These are phyloP conservation scores for Cercospora sojina DNA, from an alignment of 2,329 filamentous ascomycete genomes.

Conservation along the genomic window DNA sequence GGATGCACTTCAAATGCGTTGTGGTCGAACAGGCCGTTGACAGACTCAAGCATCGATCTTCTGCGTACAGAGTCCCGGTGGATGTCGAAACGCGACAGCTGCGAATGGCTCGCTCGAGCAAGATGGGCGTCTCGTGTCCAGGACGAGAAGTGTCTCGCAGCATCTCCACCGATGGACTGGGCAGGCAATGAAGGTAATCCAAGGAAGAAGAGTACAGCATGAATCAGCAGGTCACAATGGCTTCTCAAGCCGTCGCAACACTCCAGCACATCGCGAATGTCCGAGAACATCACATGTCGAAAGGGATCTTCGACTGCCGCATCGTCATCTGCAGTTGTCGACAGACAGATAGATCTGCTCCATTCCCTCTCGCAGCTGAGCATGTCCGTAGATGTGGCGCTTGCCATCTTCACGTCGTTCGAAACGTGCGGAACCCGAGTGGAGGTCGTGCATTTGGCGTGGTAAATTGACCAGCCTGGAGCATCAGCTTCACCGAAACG, in stretches of 20 bases:
- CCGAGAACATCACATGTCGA: slow-evolving; percentile 74
- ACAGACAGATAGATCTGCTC: slow-evolving; percentile 20
- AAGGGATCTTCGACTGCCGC: slow-evolving; percentile 67
- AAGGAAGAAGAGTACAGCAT: slow-evolving; percentile 59
- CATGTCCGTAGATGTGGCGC: slow-evolving; percentile 55
- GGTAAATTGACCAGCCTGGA: slow-evolving; percentile 65
- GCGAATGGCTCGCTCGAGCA: background rate
- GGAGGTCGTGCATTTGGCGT: background rate
- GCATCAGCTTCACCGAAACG: slow-evolving; percentile 73
- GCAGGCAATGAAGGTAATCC: slow-evolving; percentile 54
- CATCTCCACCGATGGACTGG: background rate
- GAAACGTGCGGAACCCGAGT: background rate
- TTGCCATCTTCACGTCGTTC: background rate
- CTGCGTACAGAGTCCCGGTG: background rate
- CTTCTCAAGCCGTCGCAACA: background rate
- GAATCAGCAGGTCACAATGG: slow-evolving; percentile 49
- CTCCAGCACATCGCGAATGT: slow-evolving; percentile 66
- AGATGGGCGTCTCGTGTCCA: slow-evolving; percentile 18
- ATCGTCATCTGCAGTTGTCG: slow-evolving; percentile 71
- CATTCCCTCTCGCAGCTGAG: slow-evolving; percentile 35
- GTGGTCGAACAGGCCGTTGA: slow-evolving; percentile 14
- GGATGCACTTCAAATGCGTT: slow-evolving; percentile 8
- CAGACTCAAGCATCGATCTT: slow-evolving; percentile 17
- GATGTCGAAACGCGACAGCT: too few species aligned
- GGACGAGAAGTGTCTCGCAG: background rate